These are phyloP conservation scores for Lactarius quietus DNA, from an alignment of 768 basidiomycete genomes.

Conservation along the genomic window DNA sequence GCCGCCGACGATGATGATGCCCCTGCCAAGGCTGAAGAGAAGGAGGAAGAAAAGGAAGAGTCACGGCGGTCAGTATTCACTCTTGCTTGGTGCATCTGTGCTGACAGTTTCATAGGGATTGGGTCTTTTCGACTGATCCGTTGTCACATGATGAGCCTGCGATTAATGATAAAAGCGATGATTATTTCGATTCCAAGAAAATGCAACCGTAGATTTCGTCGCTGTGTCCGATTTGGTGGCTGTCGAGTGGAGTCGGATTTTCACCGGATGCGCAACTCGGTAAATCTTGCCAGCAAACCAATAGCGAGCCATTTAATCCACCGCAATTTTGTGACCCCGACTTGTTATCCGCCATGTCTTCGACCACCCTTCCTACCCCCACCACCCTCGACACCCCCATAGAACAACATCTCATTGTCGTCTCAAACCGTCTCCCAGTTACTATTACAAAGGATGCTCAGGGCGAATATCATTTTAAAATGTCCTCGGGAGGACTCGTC, in stretches of 20 bases:
- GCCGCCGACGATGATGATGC: slow-evolving; percentile 50
- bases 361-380: slow-evolving; percentile 5
- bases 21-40: slow-evolving; percentile 54
- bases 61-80: slow-evolving; percentile 67
- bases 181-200: neutral
- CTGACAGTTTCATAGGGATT: slow-evolving; percentile 61
- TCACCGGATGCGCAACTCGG: slow-evolving; percentile 3
- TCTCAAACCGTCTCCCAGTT: slow-evolving; percentile 92
- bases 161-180: neutral
- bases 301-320: slow-evolving; percentile 13
- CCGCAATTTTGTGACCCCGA: neutral
- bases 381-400: slow-evolving; percentile 36
- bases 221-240: slow-evolving; percentile 18
- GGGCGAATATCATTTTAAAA: slow-evolving; percentile 97
- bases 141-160: slow-evolving; percentile 1
- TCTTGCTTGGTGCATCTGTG: neutral
- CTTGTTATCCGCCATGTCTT: slow-evolving; percentile 9
- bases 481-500: slow-evolving; percentile 98
- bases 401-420: slow-evolving; percentile 82
- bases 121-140: slow-evolving; percentile 81
- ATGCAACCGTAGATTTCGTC: neutral
- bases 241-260: neutral
- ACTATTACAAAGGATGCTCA: slow-evolving; percentile 91
- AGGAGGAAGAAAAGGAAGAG: slow-evolving; percentile 80
- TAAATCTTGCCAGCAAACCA: slow-evolving; percentile 18